Percentiles rank a stretch among this genome's conserved stretches.
These are phyloP conservation scores for Trichoderma sp. DNA, from an alignment of 2,329 filamentous ascomycete species.

Conservation along the genomic window DNA sequence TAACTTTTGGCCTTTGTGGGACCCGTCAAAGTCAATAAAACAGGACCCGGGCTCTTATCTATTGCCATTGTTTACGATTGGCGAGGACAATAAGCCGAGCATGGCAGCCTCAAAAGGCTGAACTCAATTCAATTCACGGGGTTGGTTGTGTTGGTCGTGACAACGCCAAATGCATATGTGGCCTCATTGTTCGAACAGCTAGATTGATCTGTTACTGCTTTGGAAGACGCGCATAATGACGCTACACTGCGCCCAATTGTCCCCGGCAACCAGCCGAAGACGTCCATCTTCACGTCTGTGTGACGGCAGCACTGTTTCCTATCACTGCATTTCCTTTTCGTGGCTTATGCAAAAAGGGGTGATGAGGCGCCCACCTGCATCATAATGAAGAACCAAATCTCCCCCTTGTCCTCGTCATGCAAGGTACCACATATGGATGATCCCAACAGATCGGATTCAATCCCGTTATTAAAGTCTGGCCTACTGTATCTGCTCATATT, in stretches of 20 bases:
- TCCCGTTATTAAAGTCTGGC: neutral
- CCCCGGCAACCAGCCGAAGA: neutral
- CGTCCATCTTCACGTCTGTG: neutral
- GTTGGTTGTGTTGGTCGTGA: neutral
- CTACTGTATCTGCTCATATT: neutral
- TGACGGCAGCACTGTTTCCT: neutral
- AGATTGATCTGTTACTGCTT: neutral
- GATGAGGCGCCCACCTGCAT: neutral
- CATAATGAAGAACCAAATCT: neutral
- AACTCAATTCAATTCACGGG: neutral
- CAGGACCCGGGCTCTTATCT: neutral
- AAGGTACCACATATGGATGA: neutral
- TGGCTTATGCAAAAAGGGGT: neutral
- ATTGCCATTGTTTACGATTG: neutral
- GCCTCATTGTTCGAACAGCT: neutral
- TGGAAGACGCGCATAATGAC: neutral
- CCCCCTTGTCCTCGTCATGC: neutral
- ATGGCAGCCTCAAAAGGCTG: neutral
- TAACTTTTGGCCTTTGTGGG: neutral
- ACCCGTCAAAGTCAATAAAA: slow-evolving; percentile 7
- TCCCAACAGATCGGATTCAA: neutral
- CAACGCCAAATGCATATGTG: neutral
- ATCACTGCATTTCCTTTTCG: neutral
- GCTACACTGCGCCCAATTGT: neutral
- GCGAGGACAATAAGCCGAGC: neutral